phyloP scores from a whole-genome alignment of 2,329 filamentous ascomycete genomes.

The Pyrenophora teres region DNA sequence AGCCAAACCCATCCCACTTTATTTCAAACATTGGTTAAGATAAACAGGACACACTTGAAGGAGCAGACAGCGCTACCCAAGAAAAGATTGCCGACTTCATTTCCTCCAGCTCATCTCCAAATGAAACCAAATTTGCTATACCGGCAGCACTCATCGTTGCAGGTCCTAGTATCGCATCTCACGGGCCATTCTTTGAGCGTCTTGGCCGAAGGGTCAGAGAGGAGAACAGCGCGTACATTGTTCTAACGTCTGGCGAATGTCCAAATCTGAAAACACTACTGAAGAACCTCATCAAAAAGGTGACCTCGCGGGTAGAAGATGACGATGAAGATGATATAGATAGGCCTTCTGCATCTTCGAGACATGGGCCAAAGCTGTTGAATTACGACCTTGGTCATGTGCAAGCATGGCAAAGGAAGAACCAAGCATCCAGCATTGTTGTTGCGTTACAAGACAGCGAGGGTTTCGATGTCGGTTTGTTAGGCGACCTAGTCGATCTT shows the following conservation, averaged over 20 bases:
- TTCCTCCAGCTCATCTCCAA: slow-evolving; percentile 28
- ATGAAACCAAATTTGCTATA: slow-evolving; percentile 54
- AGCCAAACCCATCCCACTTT: neutral
- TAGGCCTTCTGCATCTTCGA: slow-evolving; percentile 18
- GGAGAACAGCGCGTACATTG: slow-evolving; percentile 62
- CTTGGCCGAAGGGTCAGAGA: slow-evolving; percentile 55
- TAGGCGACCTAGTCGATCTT: slow-evolving; percentile 72
- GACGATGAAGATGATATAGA: slow-evolving; percentile 55
- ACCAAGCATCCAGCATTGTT: slow-evolving; percentile 64
- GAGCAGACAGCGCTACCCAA: slow-evolving; percentile 48
- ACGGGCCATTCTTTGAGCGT: slow-evolving; percentile 74
- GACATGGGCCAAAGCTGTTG: slow-evolving; percentile 68
- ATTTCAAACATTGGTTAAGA: slow-evolving; percentile 13
- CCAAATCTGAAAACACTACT: slow-evolving; percentile 73
- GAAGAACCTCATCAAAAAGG: slow-evolving; percentile 73
- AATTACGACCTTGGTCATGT: slow-evolving; percentile 80
- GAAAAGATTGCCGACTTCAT: slow-evolving; percentile 48
- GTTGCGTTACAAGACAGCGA: slow-evolving; percentile 82
- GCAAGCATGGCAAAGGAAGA: slow-evolving; percentile 61
- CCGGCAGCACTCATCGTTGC: slow-evolving; percentile 75
- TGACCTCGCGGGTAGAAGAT: slow-evolving; percentile 61
- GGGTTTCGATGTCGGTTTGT: slow-evolving; percentile 73
- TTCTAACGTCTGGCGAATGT: slow-evolving; percentile 72
- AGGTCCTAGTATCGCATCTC: slow-evolving; percentile 77
- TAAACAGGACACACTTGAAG: slow-evolving; percentile 43